These are phyloP conservation scores for Lactarius psammicola DNA, from an alignment of 768 basidiomycete genomes.

Conservation along the genomic window DNA sequence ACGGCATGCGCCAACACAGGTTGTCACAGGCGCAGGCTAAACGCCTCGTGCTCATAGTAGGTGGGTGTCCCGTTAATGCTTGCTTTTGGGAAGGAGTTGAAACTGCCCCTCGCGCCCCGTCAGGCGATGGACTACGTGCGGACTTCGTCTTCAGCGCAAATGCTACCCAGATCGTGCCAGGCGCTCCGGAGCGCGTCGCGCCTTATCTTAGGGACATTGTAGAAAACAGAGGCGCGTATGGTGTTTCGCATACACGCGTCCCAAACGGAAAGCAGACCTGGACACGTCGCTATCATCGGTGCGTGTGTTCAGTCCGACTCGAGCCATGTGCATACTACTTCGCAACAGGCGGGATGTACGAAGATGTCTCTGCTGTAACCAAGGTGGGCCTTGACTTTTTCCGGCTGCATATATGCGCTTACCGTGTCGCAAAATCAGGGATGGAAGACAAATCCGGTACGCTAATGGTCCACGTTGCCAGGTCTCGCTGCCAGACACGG, in stretches of 20 bases:
- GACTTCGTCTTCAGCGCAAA: constrained; percentile 71
- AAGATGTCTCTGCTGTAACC: constrained; percentile 85
- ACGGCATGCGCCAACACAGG: constrained; percentile 65
- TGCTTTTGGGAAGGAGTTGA: constrained; percentile 2
- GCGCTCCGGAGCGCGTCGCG: constrained; percentile 59
- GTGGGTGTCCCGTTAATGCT: constrained; percentile 38
- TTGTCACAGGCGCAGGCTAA: constrained; percentile 53
- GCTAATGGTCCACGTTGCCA: neutral
- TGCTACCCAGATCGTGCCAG: constrained; percentile 53
- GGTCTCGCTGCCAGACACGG: neutral
- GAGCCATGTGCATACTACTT: neutral
- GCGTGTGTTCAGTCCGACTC: constrained; percentile 20
- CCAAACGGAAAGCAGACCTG: constrained; percentile 87
- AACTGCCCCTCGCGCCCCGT: neutral
- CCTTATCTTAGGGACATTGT: constrained; percentile 71
- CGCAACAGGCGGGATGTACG: constrained; percentile 74
- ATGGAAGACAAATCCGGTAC: constrained; percentile 82
- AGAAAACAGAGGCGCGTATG: constrained; percentile 69
- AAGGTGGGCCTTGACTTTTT: constrained; percentile 46
- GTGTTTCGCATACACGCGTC: constrained; percentile 81
- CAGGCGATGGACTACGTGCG: constrained; percentile 82
- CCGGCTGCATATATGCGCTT: constrained; percentile 6
- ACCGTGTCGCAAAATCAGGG: constrained; percentile 46
- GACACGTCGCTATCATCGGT: constrained; percentile 88
- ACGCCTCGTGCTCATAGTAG: constrained; percentile 77